Evolutionary conservation across 2,329 filamentous ascomycete genomes (phyloP), one percentile per base, ranked within the genome.

Genomic region (Fusarium albosuccineum): DNA sequence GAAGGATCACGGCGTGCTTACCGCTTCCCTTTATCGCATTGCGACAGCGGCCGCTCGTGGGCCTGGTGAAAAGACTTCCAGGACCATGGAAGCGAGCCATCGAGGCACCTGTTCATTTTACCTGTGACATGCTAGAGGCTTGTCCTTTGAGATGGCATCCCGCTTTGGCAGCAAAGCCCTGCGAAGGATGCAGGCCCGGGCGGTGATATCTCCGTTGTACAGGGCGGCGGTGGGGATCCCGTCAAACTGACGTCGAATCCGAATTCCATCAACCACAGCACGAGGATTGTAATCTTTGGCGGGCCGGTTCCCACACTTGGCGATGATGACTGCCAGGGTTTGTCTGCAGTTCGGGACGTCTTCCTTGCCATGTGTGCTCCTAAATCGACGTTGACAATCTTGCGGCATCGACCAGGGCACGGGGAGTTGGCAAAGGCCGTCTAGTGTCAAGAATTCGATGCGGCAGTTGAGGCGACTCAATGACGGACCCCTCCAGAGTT

Each of bases 201-300:
- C 51, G 49, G 60, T 36, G 27, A 40, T 58, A 52, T 56, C 67
- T 50, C 70, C 67, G 62, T 61, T 36, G 50, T 63, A 36, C 50
- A 42, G 44, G 60, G 52, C 55, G 40, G 57, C 57, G 49, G 55
- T 63, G 51, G 46, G 36, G 49, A 50, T 44, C 29, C 29, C 40
- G 51, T 57, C 53, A 46, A 67, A 67, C 57, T 66, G 61, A 67
- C 50, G 70, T 71, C 22, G 67, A 70, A 72, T 58, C 49, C 50
- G 56, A 67, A 64, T 72, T 73, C 71, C 71, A 71, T 73, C 71
- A 73, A 73, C 69, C 71, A 73, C 65, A 73, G 64, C 39, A 54
- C 70, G 62, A 62, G 70, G 60, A 65, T 58, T 50, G 59, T 30
- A 65, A 73, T 66, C 59, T 58, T 55, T 44, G 52, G 69, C 69